phyloP scores from a whole-genome alignment of 441 rosid genomes.

The Populus hybrid region DNA sequence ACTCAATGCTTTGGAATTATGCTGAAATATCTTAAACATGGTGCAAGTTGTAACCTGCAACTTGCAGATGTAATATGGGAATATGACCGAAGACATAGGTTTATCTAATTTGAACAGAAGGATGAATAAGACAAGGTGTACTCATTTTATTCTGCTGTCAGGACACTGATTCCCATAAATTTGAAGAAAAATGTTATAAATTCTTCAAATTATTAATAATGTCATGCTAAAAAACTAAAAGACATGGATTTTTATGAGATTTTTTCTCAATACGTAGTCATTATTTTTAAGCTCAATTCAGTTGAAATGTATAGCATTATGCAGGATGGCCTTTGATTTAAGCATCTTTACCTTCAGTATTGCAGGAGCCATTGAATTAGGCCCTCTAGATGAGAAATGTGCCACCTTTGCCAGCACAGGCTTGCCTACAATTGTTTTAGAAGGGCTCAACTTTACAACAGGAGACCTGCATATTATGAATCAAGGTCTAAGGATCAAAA shows the following conservation, averaged over 20 bases:
- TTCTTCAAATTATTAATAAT: neutral
- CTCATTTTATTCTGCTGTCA: neutral
- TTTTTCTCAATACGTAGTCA: neutral
- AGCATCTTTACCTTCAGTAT: slow-evolving; percentile 43
- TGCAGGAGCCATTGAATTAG: slow-evolving; percentile 41
- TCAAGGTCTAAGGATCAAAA: neutral
- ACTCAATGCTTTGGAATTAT: neutral
- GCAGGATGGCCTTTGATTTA: neutral
- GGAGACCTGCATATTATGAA: slow-evolving; percentile 23
- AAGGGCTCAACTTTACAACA: too few species aligned
- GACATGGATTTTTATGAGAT: neutral
- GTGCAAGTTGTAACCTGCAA: neutral
- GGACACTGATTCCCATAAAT: neutral
- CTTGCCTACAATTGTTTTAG: too few species aligned
- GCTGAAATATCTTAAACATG: neutral
- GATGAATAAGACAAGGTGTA: neutral
- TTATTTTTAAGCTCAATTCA: neutral
- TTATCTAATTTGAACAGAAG: neutral
- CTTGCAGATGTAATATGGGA: neutral
- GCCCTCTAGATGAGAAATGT: slow-evolving; percentile 54
- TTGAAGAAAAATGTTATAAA: neutral
- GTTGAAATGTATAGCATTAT: neutral
- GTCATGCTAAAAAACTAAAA: too few species aligned
- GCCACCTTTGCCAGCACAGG: too few species aligned
- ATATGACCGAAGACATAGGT: neutral